Conservation (phyloP, 1,284 basidiomycete species). For the Heterobasidion occidentale region DNA sequence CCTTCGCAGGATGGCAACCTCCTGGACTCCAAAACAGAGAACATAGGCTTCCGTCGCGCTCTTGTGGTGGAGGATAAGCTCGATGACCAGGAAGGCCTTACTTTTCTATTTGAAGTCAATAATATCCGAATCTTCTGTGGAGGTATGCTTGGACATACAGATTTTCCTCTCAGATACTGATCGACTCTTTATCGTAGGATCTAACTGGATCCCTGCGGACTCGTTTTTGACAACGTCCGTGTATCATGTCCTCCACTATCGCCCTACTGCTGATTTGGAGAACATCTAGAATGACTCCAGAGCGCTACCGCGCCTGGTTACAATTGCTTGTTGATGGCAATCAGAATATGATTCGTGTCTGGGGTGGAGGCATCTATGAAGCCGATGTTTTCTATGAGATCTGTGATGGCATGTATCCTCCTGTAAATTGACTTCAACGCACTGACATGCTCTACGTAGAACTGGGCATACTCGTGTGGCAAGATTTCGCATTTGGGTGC, state of each 20-base stretch:
- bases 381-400: constrained; percentile 70
- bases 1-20: constrained; percentile 34
- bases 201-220: constrained; percentile 92
- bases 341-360: constrained; percentile 79
- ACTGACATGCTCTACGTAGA: constrained; percentile 21
- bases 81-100: constrained; percentile 62
- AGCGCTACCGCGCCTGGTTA: constrained; percentile 62
- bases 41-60: constrained; percentile 71
- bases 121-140: constrained; percentile 84
- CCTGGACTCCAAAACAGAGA: constrained; percentile 45
- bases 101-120: constrained; percentile 87
- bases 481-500: constrained; percentile 86
- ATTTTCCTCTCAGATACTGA: not conserved
- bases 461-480: constrained; percentile 76
- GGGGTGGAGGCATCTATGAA: constrained; percentile 85
- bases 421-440: not conserved
- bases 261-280: not conserved
- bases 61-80: constrained; percentile 71
- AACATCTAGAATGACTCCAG: constrained; percentile 29
- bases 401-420: constrained; percentile 51
- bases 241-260: not conserved
- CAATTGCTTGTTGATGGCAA: constrained; percentile 72
- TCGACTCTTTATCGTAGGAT: constrained; percentile 34
- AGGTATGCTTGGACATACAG: constrained; percentile 30
- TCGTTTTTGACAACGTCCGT: constrained; percentile 75